Conservation (phyloP, 495 filamentous ascomycete genomes). For the Chlorociboria aeruginascens region DNA sequence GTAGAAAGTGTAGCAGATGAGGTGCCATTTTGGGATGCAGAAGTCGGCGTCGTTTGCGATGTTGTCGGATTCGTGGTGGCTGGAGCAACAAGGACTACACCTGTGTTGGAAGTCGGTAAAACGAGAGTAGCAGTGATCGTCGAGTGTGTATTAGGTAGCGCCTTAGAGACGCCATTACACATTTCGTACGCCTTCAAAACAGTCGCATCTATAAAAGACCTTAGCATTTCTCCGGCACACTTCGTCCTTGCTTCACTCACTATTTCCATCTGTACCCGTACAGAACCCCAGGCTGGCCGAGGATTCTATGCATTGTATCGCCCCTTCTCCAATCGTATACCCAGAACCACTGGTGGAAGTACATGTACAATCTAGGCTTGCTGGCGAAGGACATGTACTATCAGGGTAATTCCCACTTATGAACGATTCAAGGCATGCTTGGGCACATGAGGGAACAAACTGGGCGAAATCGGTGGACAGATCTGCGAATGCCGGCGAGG, state of each 20-base stretch:
- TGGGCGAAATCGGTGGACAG: conserved; percentile 31
- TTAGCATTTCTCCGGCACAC: conserved; percentile 10
- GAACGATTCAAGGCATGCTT: conserved; percentile 49
- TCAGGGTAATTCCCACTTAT: conserved; percentile 44
- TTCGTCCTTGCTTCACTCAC: conserved; percentile 20
- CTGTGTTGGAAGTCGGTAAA: conserved; percentile 15
- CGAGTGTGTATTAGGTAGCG: conserved; percentile 45
- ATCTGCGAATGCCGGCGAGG: conserved; percentile 11
- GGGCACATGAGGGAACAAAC: conserved; percentile 53
- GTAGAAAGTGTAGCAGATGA: neutral
- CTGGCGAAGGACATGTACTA: conserved; percentile 33
- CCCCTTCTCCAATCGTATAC: conserved; percentile 59
- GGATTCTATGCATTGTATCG: conserved; percentile 47
- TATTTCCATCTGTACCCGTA: conserved; percentile 19
- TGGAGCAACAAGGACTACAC: conserved; percentile 13
- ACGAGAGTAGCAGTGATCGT: conserved; percentile 48
- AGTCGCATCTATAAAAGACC: conserved; percentile 12
- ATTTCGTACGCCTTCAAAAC: conserved; percentile 39
- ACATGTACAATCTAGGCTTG: conserved; percentile 52
- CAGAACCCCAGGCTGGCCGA: conserved; percentile 31
- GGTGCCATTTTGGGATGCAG: conserved; percentile 3
- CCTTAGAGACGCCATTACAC: conserved; percentile 39
- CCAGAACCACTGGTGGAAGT: conserved; percentile 42
- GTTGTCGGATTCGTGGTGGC: neutral
- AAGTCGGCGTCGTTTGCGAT: neutral